Evolutionary conservation across 1,284 basidiomycete species (phyloP).

Genomic region (Phaffia rhodozyma): DNA sequence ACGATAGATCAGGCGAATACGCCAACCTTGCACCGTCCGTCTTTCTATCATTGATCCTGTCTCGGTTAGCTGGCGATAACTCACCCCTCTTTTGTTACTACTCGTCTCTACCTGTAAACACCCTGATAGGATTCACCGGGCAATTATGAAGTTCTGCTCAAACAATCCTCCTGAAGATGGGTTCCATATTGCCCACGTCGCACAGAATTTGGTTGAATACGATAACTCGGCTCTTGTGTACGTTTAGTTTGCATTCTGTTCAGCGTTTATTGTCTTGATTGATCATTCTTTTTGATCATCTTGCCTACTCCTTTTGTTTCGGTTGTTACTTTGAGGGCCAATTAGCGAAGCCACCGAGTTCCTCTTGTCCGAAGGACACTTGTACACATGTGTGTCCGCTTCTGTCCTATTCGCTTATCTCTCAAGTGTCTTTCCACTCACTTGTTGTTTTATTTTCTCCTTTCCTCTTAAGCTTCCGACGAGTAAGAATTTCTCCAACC

Average conservation of each 20-base stretch:
- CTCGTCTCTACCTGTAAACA: not conserved
- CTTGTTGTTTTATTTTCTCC: too few species aligned
- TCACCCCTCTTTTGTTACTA: not conserved
- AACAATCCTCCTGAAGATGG: slow-evolving; percentile 41
- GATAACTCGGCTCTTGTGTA: slow-evolving; percentile 37
- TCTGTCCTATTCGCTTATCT: not conserved
- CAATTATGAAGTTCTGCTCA: slow-evolving; percentile 51
- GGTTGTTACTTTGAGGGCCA: slow-evolving; percentile 6
- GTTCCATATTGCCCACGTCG: slow-evolving; percentile 51
- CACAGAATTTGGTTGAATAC: slow-evolving; percentile 26
- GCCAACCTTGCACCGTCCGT: slow-evolving; percentile 1
- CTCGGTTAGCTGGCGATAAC: slow-evolving; percentile 7
- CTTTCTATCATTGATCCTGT: not conserved
- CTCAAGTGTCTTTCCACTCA: too few species aligned
- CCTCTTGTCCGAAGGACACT: slow-evolving; percentile 53
- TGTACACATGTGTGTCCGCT: slow-evolving; percentile 40
- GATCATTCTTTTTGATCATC: slow-evolving; percentile 3
- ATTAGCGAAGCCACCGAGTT: slow-evolving; percentile 50
- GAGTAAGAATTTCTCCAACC: too few species aligned
- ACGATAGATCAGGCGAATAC: not conserved
- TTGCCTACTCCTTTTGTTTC: not conserved
- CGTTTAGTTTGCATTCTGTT: slow-evolving; percentile 1
- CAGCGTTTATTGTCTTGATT: slow-evolving; percentile 10
- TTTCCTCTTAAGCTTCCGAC: too few species aligned
- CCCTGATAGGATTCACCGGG: slow-evolving; percentile 51